A percentile compares a stretch with the other conserved stretches of the same genome.
Conservation (phyloP, 345 rosid genomes). For the Camelina hispida region DNA sequence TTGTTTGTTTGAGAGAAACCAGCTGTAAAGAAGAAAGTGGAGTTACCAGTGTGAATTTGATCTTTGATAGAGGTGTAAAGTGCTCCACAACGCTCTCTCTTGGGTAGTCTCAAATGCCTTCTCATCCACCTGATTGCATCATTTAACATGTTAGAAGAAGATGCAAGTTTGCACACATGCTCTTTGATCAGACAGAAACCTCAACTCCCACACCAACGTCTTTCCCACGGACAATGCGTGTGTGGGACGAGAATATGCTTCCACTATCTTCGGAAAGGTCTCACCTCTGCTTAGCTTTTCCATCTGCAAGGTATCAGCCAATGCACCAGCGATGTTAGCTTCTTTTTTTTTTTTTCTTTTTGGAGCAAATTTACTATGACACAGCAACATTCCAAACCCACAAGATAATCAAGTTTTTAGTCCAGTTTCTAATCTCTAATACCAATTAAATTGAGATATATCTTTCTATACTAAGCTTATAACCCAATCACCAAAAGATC, state of each 20-base stretch:
- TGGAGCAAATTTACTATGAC: slow-evolving; percentile 1
- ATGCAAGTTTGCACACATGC: slow-evolving; percentile 22
- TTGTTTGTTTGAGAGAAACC: background rate
- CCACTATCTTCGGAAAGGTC: slow-evolving; percentile 75
- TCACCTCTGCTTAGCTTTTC: slow-evolving; percentile 66
- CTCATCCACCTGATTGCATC: slow-evolving; percentile 74
- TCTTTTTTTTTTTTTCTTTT: too few species aligned
- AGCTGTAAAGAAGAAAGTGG: background rate
- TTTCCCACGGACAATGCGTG: slow-evolving; percentile 90
- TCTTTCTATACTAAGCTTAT: slow-evolving; percentile 12
- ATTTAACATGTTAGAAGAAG: slow-evolving; percentile 29
- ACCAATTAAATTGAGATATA: background rate
- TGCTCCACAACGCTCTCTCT: slow-evolving; percentile 76
- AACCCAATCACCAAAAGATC: slow-evolving; percentile 20
- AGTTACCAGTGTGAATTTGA: slow-evolving; percentile 68
- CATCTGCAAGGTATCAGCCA: slow-evolving; percentile 59
- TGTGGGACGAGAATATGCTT: slow-evolving; percentile 97
- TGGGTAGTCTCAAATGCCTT: slow-evolving; percentile 70
- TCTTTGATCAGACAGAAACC: slow-evolving; percentile 49
- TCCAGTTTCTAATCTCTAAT: slow-evolving; percentile 20
- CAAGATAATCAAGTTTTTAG: slow-evolving; percentile 2
- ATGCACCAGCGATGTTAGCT: background rate
- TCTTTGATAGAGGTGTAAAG: slow-evolving; percentile 58
- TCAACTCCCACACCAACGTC: slow-evolving; percentile 60
- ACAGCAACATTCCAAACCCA: background rate